Evolutionary conservation across 306 rosid genomes (phyloP).

Genomic region (Astragalus membranaceus): DNA sequence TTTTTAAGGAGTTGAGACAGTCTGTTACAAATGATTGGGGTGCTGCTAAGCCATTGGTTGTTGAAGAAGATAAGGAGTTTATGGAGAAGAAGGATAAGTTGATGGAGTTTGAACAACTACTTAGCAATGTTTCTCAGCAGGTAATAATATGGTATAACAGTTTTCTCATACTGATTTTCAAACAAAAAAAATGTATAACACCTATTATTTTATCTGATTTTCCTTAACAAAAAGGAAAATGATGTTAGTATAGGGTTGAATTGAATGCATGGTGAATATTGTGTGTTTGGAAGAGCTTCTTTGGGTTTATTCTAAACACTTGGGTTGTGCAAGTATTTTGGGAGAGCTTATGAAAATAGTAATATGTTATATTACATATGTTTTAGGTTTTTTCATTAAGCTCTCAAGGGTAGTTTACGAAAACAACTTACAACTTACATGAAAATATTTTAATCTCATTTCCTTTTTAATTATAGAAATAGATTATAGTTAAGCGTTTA

Average conservation of each 20-base stretch:
- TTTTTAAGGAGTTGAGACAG: constrained; percentile 87
- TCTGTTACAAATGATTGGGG: constrained; percentile 87
- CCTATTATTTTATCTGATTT: background rate
- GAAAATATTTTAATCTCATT: no score
- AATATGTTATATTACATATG: no score
- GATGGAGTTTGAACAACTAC: constrained; percentile 67
- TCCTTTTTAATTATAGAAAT: no score
- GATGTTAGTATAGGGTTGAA: background rate
- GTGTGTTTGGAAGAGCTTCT: background rate
- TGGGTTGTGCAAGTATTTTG: background rate
- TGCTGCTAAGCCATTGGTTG: constrained; percentile 61
- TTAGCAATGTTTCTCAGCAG: constrained; percentile 76
- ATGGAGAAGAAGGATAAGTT: constrained; percentile 67
- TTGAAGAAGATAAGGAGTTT: constrained; percentile 89
- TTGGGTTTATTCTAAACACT: no score
- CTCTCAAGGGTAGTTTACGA: no score
- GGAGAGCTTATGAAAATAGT: background rate
- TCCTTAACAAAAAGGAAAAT: background rate
- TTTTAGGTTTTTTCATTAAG: no score
- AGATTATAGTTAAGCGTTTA: no score
- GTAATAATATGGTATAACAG: constrained; percentile 23
- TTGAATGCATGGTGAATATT: background rate
- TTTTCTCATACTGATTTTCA: background rate
- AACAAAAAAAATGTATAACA: background rate
- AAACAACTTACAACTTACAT: no score